phyloP scores from a whole-genome alignment of 371 early-diverging fungal species.

The Apophysomyces sp. region DNA sequence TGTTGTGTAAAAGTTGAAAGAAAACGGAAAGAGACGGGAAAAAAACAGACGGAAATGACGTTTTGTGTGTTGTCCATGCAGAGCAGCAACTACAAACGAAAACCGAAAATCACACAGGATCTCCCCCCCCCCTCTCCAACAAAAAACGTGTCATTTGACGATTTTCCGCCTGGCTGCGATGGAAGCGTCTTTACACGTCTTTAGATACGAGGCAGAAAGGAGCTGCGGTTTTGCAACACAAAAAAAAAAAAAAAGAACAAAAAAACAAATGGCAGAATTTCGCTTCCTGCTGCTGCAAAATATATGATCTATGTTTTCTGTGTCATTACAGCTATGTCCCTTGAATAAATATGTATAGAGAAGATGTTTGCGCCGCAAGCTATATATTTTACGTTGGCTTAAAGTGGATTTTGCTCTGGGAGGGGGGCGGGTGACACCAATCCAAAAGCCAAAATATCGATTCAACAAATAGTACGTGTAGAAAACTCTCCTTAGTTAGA shows the following conservation, averaged over 20 bases:
- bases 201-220: neutral
- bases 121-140: neutral
- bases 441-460: neutral
- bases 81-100: neutral
- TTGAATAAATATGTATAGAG: no score
- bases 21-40: no score
- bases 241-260: neutral
- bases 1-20: neutral
- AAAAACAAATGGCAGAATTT: no score
- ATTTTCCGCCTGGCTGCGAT: neutral
- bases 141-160: slow-evolving; percentile 8
- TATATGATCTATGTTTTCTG: no score
- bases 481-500: no score
- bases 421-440: no score
- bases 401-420: no score
- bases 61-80: neutral
- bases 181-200: neutral
- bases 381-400: neutral
- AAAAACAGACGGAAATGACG: neutral
- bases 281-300: no score
- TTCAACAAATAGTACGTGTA: neutral
- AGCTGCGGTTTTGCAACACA: neutral
- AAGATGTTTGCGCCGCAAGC: no score
- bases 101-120: neutral
- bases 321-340: no score